Percentiles rank a stretch among this genome's conserved stretches.
These are phyloP conservation scores for Kappamyces sp. DNA, from an alignment of 192 early-diverging fungal genomes.

Conservation along the genomic window DNA sequence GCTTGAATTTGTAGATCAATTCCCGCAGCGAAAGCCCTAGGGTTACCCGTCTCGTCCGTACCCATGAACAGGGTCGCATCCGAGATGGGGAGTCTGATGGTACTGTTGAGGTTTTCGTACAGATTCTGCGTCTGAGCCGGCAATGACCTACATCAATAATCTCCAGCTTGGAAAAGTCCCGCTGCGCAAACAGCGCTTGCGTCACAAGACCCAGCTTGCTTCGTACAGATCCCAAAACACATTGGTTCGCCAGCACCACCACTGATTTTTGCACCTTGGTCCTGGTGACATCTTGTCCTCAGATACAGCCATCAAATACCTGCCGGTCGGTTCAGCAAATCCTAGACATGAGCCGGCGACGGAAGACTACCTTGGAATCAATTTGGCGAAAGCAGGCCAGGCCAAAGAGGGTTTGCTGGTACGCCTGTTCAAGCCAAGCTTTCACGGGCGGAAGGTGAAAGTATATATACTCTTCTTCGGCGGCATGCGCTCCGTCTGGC, in stretches of 20 bases:
- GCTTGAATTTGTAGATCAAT: conserved; percentile 64
- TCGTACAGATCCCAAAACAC: conserved; percentile 55
- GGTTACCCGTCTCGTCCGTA: conserved; percentile 15
- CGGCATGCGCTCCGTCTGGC: conserved; percentile 72
- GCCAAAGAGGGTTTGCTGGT: conserved; percentile 67
- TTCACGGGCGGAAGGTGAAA: conserved; percentile 75
- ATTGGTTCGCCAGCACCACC: conserved; percentile 64
- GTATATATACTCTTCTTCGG: conserved; percentile 75
- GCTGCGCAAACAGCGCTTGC: conserved; percentile 69
- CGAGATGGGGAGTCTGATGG: conserved; percentile 48
- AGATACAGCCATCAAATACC: conserved; percentile 2
- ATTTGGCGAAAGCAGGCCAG: conserved; percentile 79
- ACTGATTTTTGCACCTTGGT: conserved; percentile 77
- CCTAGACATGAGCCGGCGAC: conserved; percentile 29
- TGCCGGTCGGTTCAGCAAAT: conserved; percentile 60
- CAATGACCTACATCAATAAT: conserved; percentile 52
- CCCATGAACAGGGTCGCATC: conserved; percentile 66
- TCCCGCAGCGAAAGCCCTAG: conserved; percentile 66
- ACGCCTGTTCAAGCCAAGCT: conserved; percentile 37
- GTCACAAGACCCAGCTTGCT: conserved; percentile 72
- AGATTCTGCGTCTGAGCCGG: conserved; percentile 43
- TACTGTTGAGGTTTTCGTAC: conserved; percentile 50
- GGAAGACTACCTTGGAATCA: conserved; percentile 43
- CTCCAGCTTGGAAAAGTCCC: conserved; percentile 71
- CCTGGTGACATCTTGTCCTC: conserved; percentile 58